phyloP scores from a whole-genome alignment of 2,329 filamentous ascomycete genomes.

The Plectosphaerella cucumerina region DNA sequence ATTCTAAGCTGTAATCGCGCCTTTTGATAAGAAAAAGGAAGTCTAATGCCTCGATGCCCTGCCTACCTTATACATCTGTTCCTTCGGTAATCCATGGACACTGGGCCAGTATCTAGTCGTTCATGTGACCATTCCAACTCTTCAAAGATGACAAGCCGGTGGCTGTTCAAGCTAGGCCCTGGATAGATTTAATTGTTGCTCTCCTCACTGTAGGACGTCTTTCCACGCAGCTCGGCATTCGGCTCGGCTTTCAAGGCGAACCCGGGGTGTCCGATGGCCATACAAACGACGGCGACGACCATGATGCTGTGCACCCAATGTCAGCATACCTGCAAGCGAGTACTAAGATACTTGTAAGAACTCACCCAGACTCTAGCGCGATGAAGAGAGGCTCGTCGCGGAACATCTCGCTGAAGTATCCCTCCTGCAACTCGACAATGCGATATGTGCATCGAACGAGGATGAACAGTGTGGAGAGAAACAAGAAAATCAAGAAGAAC shows the following conservation, averaged over 20 bases:
- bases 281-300: conserved; percentile 3
- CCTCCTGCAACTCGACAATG: conserved; percentile 53
- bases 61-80: no score
- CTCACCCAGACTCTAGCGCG: conserved; percentile 32
- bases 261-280: conserved; percentile 6
- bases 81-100: no score
- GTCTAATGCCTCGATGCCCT: no score
- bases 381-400: conserved; percentile 38
- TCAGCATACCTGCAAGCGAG: background rate
- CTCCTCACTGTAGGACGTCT: background rate
- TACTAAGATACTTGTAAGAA: background rate
- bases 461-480: conserved; percentile 49
- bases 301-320: conserved; percentile 1
- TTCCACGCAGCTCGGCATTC: background rate
- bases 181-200: background rate
- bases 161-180: no score
- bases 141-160: no score
- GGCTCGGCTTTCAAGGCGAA: conserved; percentile 1
- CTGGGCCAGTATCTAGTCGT: no score
- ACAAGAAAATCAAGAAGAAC: conserved; percentile 44
- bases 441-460: conserved; percentile 55
- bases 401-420: conserved; percentile 48
- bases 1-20: no score
- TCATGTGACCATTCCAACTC: no score
- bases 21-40: no score